Evolutionary conservation across 306 rosid genomes (phyloP), one percentile per base, ranked within the genome.

Genomic region (Trifolium pratense): DNA sequence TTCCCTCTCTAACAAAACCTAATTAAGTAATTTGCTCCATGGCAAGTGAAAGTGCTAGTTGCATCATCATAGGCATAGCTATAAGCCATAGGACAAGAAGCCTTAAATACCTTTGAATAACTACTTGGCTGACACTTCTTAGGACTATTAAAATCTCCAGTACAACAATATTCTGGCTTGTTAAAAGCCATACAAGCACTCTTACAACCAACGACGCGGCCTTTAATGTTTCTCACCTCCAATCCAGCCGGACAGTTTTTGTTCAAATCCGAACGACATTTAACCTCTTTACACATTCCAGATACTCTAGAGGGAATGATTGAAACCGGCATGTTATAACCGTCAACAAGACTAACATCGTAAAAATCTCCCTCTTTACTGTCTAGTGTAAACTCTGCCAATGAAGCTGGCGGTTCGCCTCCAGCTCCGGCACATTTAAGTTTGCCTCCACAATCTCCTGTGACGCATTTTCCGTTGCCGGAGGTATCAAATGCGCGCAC

Each of bases 281-380:
- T 63, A 3, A 79, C 67, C 0, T 64, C 48, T 23, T 62, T 81
- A 45, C 87, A 78, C 36, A 21, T 9, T 78, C 83, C 15, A 29
- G 84, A 20, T 76, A 88, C 69, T 70, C 85, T 1, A 3, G 32
- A 9, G 52, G 91, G 90, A 21, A 75, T 25, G 66, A 88, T 80
- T 6, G 96, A 81, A n/a, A 88, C 11, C 0, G 82, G 78, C 78
- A 88, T 56, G 75, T 86, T 88, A 64, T 84, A 88, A 37, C 93
- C 93, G 40, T 90, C 96, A 32, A 86, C 93, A 18, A 90, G 91
- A 68, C 91, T 90, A 57, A 88, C 74, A 68, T 90, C 89, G 18
- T 88, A 90, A 39, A 79, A 90, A 70, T 86, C 91, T 29, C 79
- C 83, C 10, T 31, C 16, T 0, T 75, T 90, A 71, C 87, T 88